Evolutionary conservation across 2,329 filamentous ascomycete species (phyloP).

Genomic region (Dendryphion nanum): DNA sequence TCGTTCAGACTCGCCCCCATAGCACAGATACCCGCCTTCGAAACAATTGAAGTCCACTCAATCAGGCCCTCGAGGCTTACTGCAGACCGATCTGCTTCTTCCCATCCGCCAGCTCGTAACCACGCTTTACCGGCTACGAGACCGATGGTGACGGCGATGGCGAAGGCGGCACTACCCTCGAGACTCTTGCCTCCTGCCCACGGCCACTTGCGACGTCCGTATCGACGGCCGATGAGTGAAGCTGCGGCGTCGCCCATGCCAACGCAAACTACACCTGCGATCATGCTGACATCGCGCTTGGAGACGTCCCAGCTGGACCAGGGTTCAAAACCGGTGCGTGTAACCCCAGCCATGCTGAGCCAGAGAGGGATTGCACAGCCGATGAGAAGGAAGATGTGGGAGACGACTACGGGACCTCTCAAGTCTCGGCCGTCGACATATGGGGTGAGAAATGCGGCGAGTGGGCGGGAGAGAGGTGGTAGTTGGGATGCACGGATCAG

Average conservation of each 20-base stretch:
- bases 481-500: constrained; percentile 87
- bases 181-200: constrained; percentile 97
- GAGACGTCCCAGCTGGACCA: constrained; percentile 72
- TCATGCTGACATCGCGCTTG: constrained; percentile 78
- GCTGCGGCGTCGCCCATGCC: constrained; percentile 94
- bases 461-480: constrained; percentile 80
- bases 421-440: constrained; percentile 95
- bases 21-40: constrained; percentile 70
- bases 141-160: constrained; percentile 72
- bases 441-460: constrained; percentile 83
- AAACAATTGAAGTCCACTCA: constrained; percentile 28
- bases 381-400: constrained; percentile 91
- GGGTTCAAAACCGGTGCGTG: constrained; percentile 55
- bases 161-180: constrained; percentile 82
- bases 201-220: constrained; percentile 85
- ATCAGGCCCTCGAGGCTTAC: constrained; percentile 9
- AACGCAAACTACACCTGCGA: constrained; percentile 89
- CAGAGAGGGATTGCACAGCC: constrained; percentile 94
- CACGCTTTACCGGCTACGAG: constrained; percentile 69
- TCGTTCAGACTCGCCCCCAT: constrained; percentile 82
- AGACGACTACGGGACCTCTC: constrained; percentile 89
- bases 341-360: constrained; percentile 73
- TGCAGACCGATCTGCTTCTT: constrained; percentile 19
- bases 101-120: constrained; percentile 75
- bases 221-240: constrained; percentile 82